A percentile compares a stretch with the other conserved stretches of the same genome.
These are phyloP conservation scores for Pyrenophora teres DNA, from an alignment of 2,329 filamentous ascomycete species.

Conservation along the genomic window DNA sequence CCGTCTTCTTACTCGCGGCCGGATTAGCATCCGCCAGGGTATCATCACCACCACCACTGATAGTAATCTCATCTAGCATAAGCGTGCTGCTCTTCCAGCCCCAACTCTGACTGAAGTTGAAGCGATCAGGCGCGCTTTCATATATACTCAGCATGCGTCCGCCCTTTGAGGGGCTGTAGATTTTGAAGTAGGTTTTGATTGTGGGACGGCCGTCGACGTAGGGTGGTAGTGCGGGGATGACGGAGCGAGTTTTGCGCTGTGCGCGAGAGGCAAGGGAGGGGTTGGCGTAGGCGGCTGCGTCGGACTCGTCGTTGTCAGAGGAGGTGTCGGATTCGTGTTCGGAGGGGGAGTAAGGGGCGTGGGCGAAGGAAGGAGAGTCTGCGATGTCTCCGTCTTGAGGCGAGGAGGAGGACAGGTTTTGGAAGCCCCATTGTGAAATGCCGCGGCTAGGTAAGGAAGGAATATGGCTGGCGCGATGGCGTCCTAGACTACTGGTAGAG, in stretches of 20 bases:
- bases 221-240: slow-evolving; percentile 53
- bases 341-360: slow-evolving; percentile 20
- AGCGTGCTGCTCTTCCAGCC: slow-evolving; percentile 66
- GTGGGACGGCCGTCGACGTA: slow-evolving; percentile 62
- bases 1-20: slow-evolving; percentile 46
- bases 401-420: slow-evolving; percentile 20
- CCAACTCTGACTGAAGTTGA: slow-evolving; percentile 66
- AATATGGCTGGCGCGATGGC: slow-evolving; percentile 23
- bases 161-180: slow-evolving; percentile 63
- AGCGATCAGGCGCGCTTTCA: slow-evolving; percentile 61
- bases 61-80: slow-evolving; percentile 56
- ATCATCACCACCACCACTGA: slow-evolving; percentile 28
- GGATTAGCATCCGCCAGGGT: slow-evolving; percentile 14
- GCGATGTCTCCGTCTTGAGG: slow-evolving; percentile 18
- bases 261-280: slow-evolving; percentile 27
- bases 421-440: slow-evolving; percentile 20
- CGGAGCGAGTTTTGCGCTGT: slow-evolving; percentile 24
- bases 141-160: slow-evolving; percentile 64
- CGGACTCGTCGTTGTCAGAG: slow-evolving; percentile 33
- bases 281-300: slow-evolving; percentile 30
- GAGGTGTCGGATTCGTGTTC: slow-evolving; percentile 34
- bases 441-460: slow-evolving; percentile 20
- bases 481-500: slow-evolving; percentile 21
- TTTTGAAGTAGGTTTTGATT: slow-evolving; percentile 66
- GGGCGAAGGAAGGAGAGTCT: slow-evolving; percentile 29